phyloP scores from a whole-genome alignment of 768 basidiomycete species.

The Mycena indigotica region DNA sequence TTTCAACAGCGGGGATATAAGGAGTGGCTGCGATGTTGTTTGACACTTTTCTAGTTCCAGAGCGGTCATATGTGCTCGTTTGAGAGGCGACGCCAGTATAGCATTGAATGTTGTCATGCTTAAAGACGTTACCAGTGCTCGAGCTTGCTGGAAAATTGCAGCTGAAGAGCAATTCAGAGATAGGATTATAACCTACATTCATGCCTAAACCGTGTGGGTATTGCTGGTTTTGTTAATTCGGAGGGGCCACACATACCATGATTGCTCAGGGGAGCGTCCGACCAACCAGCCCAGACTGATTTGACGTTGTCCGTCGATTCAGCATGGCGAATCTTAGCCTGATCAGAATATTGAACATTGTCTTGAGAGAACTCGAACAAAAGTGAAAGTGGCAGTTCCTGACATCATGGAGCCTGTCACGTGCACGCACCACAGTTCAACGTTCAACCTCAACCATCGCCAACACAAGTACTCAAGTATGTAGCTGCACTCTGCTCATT shows the following conservation, averaged over 20 bases:
- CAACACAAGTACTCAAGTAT: no score
- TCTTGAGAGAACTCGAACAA: constrained; percentile 31
- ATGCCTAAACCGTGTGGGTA: constrained; percentile 44
- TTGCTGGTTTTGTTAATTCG: neutral
- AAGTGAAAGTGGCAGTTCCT: constrained; percentile 31
- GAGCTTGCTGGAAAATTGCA: constrained; percentile 54
- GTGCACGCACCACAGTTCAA: neutral
- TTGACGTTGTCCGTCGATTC: constrained; percentile 77
- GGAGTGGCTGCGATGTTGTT: constrained; percentile 46
- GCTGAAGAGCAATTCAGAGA: neutral
- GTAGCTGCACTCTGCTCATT: no score
- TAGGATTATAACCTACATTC: constrained; percentile 40
- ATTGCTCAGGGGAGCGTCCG: constrained; percentile 71
- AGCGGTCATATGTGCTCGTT: constrained; percentile 66
- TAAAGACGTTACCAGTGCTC: constrained; percentile 60
- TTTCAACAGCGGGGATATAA: constrained; percentile 52
- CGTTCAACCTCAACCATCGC: neutral
- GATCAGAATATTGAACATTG: neutral
- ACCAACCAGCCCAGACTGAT: constrained; percentile 73
- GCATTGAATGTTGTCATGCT: constrained; percentile 48
- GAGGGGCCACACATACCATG: constrained; percentile 51
- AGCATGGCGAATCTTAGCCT: constrained; percentile 70
- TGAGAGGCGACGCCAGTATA: constrained; percentile 68
- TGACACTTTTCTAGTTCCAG: constrained; percentile 55
- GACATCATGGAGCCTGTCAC: constrained; percentile 28